phyloP scores from a whole-genome alignment of 345 rosid species.

The Pelargonium nanum region DNA sequence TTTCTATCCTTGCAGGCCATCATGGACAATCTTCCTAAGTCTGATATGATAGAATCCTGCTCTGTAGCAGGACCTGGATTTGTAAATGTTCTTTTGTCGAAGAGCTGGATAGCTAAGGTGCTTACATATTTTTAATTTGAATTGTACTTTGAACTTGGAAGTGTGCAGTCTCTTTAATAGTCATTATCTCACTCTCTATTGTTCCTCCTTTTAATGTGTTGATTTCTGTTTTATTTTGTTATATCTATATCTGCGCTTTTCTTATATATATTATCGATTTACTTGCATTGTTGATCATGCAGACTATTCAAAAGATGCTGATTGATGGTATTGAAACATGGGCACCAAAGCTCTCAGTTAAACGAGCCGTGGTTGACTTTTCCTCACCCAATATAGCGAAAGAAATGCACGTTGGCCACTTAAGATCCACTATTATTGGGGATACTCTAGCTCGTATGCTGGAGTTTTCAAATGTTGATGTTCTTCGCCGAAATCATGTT shows the following conservation, averaged over 20 bases:
- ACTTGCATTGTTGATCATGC: constrained; percentile 15
- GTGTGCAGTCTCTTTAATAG: neutral
- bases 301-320: constrained; percentile 83
- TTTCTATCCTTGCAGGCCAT: constrained; percentile 43
- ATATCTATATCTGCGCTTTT: neutral
- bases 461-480: constrained; percentile 79
- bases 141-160: neutral
- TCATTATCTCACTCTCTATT: neutral
- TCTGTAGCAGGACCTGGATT: constrained; percentile 94
- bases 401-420: constrained; percentile 99
- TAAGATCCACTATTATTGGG: constrained; percentile 92
- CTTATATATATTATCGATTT: neutral
- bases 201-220: neutral
- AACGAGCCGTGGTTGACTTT: constrained; percentile 89
- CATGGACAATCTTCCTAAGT: constrained; percentile 53
- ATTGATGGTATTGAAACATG: constrained; percentile 68
- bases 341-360: constrained; percentile 58
- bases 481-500: constrained; percentile 94
- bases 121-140: constrained; percentile 4
- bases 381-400: constrained; percentile 99
- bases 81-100: constrained; percentile 64
- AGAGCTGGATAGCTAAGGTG: constrained; percentile 85
- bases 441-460: constrained; percentile 92
- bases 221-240: neutral
- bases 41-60: constrained; percentile 75